Base-by-base conservation (phyloP, 345 rosid genomes). In the Leavenworthia alabamica region DNA sequence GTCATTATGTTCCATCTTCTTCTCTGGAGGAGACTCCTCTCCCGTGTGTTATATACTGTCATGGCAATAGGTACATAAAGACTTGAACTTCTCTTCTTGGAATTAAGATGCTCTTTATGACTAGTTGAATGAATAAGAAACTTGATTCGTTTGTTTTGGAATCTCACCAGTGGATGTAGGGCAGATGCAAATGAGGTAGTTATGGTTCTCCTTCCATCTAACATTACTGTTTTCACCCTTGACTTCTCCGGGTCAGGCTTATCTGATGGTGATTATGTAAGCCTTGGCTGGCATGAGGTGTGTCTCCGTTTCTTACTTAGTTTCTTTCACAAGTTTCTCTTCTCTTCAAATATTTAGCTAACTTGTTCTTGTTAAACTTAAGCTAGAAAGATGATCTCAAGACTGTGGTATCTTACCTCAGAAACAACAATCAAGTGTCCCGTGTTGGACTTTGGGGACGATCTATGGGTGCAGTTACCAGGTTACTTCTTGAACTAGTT, bases 181-280 rank as follows among this genome's bases (percentile, higher is more conserved):
- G 97, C 94, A 56, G 99, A 93, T 64, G 97, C 96, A 62, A 89
- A 89, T 85, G 97, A 93, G 79, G 99, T 91, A 61, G 99, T 85
- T 8, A 84, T 93, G 64, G 84, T 89, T 65, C 82, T 89, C 61
- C 89, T 93, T 62, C 92, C 96, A 36, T 86, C 97, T 49, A 93
- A 89, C 73, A 93, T 93, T 41, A 85, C 97, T 27, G 90, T 93
- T 71, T 89, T 93, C 66, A 77, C 99, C 12, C 92, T 93, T 65
- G 99, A 93, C 78, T 93, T 93, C 75, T 93, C 99, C 61, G 99
- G 99, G 15, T 93, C 97, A 13, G 99, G 99, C 64, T 61, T 89
- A 68, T 93, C 99, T 60, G 97, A 84, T 29, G 97, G 99, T 62
- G 87, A 89, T 53, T 87, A 85, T 77, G 99, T 93, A 40, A 89